Evolutionary conservation across 2,329 filamentous ascomycete species (phyloP).

Genomic region (Paracoccidioides lutzii): DNA sequence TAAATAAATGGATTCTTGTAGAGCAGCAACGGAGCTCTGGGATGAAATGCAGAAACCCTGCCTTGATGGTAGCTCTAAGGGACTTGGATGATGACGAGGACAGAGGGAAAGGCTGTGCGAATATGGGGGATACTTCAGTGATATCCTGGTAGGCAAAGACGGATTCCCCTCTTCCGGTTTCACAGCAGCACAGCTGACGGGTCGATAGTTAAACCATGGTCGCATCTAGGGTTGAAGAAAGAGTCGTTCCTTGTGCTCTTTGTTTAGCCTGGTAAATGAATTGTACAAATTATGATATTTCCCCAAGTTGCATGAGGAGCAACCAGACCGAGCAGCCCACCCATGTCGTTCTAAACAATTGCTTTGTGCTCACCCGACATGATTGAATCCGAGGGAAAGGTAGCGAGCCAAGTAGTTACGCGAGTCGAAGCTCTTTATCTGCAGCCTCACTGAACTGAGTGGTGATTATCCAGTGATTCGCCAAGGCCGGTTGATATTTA

Average conservation of each 20-base stretch:
- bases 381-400: neutral
- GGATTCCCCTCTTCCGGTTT: neutral
- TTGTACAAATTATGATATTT: too few species aligned
- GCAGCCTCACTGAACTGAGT: neutral
- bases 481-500: neutral
- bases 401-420: neutral
- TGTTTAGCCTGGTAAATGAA: too few species aligned
- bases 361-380: neutral
- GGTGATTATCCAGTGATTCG: neutral
- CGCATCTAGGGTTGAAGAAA: too few species aligned
- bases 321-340: neutral
- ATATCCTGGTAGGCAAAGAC: neutral
- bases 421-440: neutral
- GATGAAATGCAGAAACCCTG: neutral
- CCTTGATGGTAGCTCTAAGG: neutral
- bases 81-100: neutral
- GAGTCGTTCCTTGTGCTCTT: too few species aligned
- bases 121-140: neutral
- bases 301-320: neutral
- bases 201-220: too few species aligned
- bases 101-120: neutral
- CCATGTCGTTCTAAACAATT: neutral
- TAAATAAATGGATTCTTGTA: neutral
- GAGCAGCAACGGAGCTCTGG: neutral
- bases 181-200: neutral